Base-by-base conservation (phyloP, 2,329 filamentous ascomycete genomes). In the Leptographium radiaticola region DNA sequence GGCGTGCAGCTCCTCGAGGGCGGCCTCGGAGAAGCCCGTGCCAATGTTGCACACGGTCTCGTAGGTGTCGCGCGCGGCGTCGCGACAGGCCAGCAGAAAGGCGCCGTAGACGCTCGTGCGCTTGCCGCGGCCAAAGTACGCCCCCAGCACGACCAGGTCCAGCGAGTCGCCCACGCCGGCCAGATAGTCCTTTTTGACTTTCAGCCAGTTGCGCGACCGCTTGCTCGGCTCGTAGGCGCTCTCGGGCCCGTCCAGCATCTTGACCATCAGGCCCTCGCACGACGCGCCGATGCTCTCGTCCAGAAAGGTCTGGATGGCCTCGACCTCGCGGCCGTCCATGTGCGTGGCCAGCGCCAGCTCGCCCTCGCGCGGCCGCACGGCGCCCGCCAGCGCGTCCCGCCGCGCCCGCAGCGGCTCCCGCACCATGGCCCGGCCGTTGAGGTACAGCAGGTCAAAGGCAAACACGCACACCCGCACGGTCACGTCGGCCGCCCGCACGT, bases 111-210 rank as follows among this genome's bases (percentile, higher is more conserved):
- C 89, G 0, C 86, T 91, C 0, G 93, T 96, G 56, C 93, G 89
- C 72, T 97, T 98, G 61, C 93, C 93, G 65, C 86, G 90, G 63
- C 93, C 93, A 68, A 87, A 81, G 73, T 98, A 98, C 15, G 91
- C 93, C 33, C 93, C 93, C 0, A 98, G 74, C 1, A 98, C 93
- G 38, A 98, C 93, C 3, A 98, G 84, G 64, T 98, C 93, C 25
- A 98, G 84, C 2, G 90, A 96, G 70, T 98, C 93, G 51, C 93
- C 93, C 2, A 96, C 83, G 52, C 91, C 91, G 7, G 87, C 78
- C 54, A 98, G 87, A 67, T 98, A 98, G 65, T 98, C 93, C 66
- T 98, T 98, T 70, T 98, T 98, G 70, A 97, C 86, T 76, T 98
- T 98, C 59, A 98, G 85, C 93, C 93, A 98, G 65, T 98, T 98